A percentile compares a stretch with the other conserved stretches of the same genome.
Evolutionary conservation across 2,329 filamentous ascomycete species (phyloP).

Genomic region (Akanthomyces uredinophilus): DNA sequence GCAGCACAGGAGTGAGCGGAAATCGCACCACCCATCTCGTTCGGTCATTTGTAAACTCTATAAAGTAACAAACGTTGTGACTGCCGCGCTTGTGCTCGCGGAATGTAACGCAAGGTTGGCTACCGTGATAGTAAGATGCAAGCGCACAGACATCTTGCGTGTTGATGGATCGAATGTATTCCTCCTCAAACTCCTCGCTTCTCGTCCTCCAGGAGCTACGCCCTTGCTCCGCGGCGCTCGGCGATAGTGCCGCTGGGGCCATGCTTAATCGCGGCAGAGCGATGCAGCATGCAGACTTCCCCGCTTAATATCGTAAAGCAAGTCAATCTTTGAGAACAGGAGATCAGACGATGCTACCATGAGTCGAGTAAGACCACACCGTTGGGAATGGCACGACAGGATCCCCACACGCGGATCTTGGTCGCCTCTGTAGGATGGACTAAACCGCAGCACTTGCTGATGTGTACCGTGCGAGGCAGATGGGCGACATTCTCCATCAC

Average conservation of each 20-base stretch:
- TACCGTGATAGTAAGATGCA: background rate
- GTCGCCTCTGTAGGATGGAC: background rate
- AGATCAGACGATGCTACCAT: constrained; percentile 3
- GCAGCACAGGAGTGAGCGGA: background rate
- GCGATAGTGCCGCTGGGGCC: background rate
- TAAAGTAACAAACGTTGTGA: constrained; percentile 7
- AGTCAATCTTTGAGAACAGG: background rate
- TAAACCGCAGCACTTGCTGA: background rate
- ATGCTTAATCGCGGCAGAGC: background rate
- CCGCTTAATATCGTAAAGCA: background rate
- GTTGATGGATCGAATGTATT: constrained; percentile 1
- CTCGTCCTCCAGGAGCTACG: background rate
- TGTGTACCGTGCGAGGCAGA: background rate
- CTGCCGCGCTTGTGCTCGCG: background rate
- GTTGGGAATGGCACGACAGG: background rate
- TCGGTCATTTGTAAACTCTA: background rate
- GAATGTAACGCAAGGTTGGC: background rate
- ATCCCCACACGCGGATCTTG: background rate
- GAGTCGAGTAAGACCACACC: background rate
- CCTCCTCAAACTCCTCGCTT: background rate
- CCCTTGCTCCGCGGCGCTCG: background rate
- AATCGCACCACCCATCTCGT: constrained; percentile 11
- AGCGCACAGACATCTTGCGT: background rate
- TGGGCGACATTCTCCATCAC: background rate
- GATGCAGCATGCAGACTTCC: background rate